A percentile compares a stretch with the other conserved stretches of the same genome.
Conservation (phyloP, 768 basidiomycete species). For the Fomitopsis pulvina region DNA sequence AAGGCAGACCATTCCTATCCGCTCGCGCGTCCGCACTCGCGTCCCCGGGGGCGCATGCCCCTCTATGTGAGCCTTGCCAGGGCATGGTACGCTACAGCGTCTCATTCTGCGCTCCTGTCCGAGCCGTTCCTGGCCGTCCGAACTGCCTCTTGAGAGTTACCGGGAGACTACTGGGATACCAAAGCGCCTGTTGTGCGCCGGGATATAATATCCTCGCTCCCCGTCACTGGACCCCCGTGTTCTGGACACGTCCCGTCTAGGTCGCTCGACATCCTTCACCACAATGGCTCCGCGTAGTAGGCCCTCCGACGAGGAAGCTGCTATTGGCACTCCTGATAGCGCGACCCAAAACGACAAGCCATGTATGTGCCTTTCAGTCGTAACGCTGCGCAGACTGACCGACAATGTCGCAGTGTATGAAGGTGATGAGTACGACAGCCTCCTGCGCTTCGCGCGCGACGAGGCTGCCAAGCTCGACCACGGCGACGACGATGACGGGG, state of each 20-base stretch:
- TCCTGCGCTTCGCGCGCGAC: slow-evolving; percentile 2
- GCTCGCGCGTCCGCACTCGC: neutral
- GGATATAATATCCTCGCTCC: neutral
- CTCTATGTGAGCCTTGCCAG: too few species aligned
- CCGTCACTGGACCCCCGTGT: neutral
- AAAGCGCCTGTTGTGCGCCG: neutral
- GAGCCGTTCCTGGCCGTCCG: neutral
- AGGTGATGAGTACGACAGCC: slow-evolving; percentile 1
- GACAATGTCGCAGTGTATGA: neutral
- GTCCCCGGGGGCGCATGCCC: too few species aligned
- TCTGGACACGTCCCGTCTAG: neutral
- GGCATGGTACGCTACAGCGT: neutral
- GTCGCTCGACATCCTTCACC: neutral
- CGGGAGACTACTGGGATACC: neutral
- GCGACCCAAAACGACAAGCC: neutral
- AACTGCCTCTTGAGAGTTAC: too few species aligned
- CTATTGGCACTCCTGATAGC: neutral
- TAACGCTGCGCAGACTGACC: too few species aligned
- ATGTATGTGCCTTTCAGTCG: too few species aligned
- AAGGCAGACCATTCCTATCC: neutral
- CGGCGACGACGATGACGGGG: neutral
- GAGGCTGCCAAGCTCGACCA: slow-evolving; percentile 1
- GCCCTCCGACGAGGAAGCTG: neutral
- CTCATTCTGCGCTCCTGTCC: neutral
- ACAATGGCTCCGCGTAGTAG: neutral